Evolutionary conservation across 176 grass and related monocot genomes (phyloP).

Genomic region (Cenchrus americanus): DNA sequence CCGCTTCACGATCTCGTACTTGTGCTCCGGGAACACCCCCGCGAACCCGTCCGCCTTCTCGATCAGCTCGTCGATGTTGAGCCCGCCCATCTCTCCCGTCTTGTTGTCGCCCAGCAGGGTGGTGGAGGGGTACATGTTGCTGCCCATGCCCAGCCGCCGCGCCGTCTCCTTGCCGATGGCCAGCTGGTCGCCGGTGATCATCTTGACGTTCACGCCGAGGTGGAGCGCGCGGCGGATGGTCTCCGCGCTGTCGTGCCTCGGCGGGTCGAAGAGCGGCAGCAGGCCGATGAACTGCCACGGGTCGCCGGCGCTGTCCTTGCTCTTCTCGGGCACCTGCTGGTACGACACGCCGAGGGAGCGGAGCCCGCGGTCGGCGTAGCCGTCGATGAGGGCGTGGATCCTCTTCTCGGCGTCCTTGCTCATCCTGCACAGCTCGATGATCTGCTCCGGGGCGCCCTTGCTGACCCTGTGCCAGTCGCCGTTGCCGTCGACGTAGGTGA

Average conservation of each 20-base stretch:
- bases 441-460: conserved; percentile 97
- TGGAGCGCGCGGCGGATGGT: conserved; percentile 84
- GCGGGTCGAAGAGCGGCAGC: conserved; percentile 88
- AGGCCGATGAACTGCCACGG: conserved; percentile 87
- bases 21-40: conserved; percentile 95
- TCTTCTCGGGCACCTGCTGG: conserved; percentile 76
- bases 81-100: conserved; percentile 46
- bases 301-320: conserved; percentile 67
- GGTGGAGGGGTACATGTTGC: conserved; percentile 93
- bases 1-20: conserved; percentile 98
- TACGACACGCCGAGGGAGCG: conserved; percentile 72
- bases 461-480: conserved; percentile 85
- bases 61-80: conserved; percentile 87
- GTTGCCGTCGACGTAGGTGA: conserved; percentile 85
- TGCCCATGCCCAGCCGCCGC: conserved; percentile 86
- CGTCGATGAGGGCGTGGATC: conserved; percentile 72
- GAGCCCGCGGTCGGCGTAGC: conserved; percentile 89
- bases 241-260: conserved; percentile 91
- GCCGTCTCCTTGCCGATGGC: conserved; percentile 93
- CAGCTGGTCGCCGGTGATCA: conserved; percentile 98
- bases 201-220: conserved; percentile 94
- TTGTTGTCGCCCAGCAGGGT: conserved; percentile 81
- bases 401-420: conserved; percentile 67
- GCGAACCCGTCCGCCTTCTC: conserved; percentile 98
- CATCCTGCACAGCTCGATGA: conserved; percentile 85